Percentiles rank a stretch among this genome's conserved stretches.
Evolutionary conservation across 306 rosid genomes (phyloP).

Genomic region (Betula pendula): DNA sequence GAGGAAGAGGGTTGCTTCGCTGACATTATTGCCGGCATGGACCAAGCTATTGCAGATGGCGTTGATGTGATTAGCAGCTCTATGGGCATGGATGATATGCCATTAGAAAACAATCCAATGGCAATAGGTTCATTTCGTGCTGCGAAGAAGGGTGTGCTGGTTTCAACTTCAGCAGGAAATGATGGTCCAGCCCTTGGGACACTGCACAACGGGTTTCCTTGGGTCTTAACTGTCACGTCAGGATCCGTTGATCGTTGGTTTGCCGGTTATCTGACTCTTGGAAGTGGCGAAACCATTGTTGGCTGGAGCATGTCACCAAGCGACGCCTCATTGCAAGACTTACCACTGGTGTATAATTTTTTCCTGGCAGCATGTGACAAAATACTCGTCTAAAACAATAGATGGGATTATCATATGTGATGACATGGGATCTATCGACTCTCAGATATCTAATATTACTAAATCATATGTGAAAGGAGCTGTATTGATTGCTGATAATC

Average conservation of each 20-base stretch:
- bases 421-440: background rate
- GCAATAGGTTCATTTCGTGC: constrained; percentile 42
- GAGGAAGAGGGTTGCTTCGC: constrained; percentile 29
- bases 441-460: background rate
- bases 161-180: constrained; percentile 36
- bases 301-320: constrained; percentile 4
- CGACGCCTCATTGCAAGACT: background rate
- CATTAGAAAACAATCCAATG: constrained; percentile 32
- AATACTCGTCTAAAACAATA: too few species aligned
- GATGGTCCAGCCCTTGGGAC: background rate
- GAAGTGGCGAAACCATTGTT: background rate
- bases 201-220: constrained; percentile 31
- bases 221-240: constrained; percentile 28
- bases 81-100: constrained; percentile 20
- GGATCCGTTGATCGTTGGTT: background rate
- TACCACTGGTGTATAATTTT: background rate
- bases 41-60: constrained; percentile 37
- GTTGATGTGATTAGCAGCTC: constrained; percentile 43
- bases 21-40: constrained; percentile 43
- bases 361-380: background rate
- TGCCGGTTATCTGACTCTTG: background rate
- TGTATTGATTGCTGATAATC: background rate
- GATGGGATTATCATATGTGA: background rate
- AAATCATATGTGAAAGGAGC: background rate
- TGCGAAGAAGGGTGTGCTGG: constrained; percentile 32